Evolutionary conservation across 169 alveolate genomes (phyloP), one percentile per base, ranked within the genome.

Genomic region (Plasmodium cynomolgi): DNA sequence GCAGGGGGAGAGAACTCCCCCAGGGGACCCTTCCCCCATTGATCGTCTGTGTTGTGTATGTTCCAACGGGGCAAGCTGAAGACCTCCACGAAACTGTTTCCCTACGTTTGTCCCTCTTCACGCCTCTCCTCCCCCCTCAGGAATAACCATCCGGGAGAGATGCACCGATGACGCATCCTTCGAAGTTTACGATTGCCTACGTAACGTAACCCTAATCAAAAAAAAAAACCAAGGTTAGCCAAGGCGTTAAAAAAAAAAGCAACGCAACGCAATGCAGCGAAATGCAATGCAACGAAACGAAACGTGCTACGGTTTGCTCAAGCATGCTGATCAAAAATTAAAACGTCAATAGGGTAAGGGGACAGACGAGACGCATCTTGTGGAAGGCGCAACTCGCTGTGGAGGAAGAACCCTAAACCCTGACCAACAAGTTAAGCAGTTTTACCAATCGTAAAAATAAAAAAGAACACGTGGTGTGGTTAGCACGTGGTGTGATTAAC

Each of bases 111-210:
- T 31, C 5, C 58, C 29, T n/a, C 4, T 33, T 44, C 34, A 15
- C 34, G 8, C 33, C 4, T 17, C 29, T 79, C 31, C n/a, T 15
- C 31, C 8, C 23, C 54, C 47, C 62, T 37, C 34, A 90, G 94
- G 94, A 20, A n/a, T 90, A 1, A 62, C 79, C 37, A 79, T 90
- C 41, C 47, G 84, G 34, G 94, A 90, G 73, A 90, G 54, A 68
- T 90, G 94, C 62, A 80, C 94, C 1, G 91, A 90, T 23, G 90
- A 80, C 29, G 17, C 82, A 17, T 20, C 84, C 20, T 90, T 90
- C 56, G 91, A 90, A 90, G 71, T 90, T 23, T 90, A 90, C 39
- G 94, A 90, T 41, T 80, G 91, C 62, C 74, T 90, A 33, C 94
- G 82, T 68, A 90, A 90, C 82, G 79, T 26, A 68, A 80, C 83